These are phyloP conservation scores for Cordia subcordata DNA, from an alignment of 257 asterid genomes.

Conservation along the genomic window DNA sequence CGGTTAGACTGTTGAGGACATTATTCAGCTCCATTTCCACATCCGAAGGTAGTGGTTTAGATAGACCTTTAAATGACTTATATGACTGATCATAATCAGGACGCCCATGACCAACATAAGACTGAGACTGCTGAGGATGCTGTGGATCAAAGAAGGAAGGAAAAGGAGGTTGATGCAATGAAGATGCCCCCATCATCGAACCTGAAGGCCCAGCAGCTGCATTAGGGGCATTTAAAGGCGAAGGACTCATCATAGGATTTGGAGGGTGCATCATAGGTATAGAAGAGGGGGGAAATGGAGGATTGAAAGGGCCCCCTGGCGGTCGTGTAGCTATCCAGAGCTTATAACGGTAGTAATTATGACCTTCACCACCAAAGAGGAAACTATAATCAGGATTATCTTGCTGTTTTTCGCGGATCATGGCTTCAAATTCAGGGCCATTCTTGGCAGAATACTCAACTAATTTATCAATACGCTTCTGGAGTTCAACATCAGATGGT, in stretches of 20 bases:
- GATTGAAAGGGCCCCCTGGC: slow-evolving; percentile 53
- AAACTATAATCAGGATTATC: slow-evolving; percentile 88
- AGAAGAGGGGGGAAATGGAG: slow-evolving; percentile 60
- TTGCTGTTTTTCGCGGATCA: slow-evolving; percentile 93
- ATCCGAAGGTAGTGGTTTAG: slow-evolving; percentile 92
- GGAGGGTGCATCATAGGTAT: slow-evolving; percentile 76
- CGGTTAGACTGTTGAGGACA: slow-evolving; percentile 73
- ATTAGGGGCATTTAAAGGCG: slow-evolving; percentile 55
- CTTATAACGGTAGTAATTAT: slow-evolving; percentile 79
- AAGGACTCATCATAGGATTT: slow-evolving; percentile 71
- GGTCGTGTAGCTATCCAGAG: slow-evolving; percentile 73
- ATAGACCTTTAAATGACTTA: slow-evolving; percentile 60
- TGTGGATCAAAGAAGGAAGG: slow-evolving; percentile 69
- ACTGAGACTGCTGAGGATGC: slow-evolving; percentile 60
- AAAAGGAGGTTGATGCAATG: slow-evolving; percentile 67
- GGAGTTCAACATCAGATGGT: slow-evolving; percentile 89
- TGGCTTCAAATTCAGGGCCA: slow-evolving; percentile 95
- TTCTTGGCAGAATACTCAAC: slow-evolving; percentile 89
- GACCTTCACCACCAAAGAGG: slow-evolving; percentile 97
- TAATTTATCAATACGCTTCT: slow-evolving; percentile 84
- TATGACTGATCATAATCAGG: slow-evolving; percentile 68
- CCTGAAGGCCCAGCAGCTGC: slow-evolving; percentile 39
- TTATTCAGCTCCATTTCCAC: slow-evolving; percentile 83
- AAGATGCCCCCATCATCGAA: slow-evolving; percentile 43
- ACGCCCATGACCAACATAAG: slow-evolving; percentile 53